Percentiles rank a stretch among this genome's conserved stretches.
These are phyloP conservation scores for Thermothelomyces thermophilus DNA, from an alignment of 2,329 filamentous ascomycete species.

Conservation along the genomic window DNA sequence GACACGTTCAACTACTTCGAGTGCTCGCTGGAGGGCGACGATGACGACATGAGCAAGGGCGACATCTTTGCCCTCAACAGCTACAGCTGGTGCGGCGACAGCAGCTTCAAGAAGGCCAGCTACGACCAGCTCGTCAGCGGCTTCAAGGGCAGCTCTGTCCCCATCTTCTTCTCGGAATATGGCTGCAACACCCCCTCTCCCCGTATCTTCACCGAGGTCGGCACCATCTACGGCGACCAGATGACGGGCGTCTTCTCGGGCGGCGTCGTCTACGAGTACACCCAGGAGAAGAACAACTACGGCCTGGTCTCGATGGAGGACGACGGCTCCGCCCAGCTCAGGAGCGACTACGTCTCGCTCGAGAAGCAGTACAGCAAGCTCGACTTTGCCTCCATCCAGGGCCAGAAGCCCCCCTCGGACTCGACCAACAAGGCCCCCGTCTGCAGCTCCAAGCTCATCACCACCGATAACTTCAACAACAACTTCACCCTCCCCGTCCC, in stretches of 20 bases:
- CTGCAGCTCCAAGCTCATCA: conserved; percentile 64
- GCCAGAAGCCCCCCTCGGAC: conserved; percentile 49
- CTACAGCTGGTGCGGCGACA: conserved; percentile 58
- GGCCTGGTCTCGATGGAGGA: conserved; percentile 57
- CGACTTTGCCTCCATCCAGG: conserved; percentile 61
- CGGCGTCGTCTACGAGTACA: conserved; percentile 76
- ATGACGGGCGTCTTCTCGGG: conserved; percentile 67
- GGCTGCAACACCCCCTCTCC: conserved; percentile 70
- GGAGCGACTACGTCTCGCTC: conserved; percentile 65
- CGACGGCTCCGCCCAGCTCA: conserved; percentile 51
- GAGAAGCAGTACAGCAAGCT: conserved; percentile 68
- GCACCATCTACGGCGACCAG: conserved; percentile 61
- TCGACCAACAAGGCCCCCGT: conserved; percentile 47
- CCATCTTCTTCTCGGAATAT: conserved; percentile 76
- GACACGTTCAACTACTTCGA: conserved; percentile 73
- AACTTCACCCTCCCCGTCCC: conserved; percentile 71
- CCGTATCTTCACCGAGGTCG: conserved; percentile 70
- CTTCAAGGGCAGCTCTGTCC: conserved; percentile 60
- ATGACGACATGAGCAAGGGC: conserved; percentile 54
- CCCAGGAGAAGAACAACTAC: conserved; percentile 61
- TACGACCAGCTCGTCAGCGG: conserved; percentile 54
- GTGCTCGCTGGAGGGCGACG: conserved; percentile 51
- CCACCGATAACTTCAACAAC: conserved; percentile 58
- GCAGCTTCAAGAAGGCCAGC: conserved; percentile 46
- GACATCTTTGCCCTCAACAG: conserved; percentile 76